Base-by-base conservation (phyloP, 202 grass and related monocot species). In the Zizania palustris region DNA sequence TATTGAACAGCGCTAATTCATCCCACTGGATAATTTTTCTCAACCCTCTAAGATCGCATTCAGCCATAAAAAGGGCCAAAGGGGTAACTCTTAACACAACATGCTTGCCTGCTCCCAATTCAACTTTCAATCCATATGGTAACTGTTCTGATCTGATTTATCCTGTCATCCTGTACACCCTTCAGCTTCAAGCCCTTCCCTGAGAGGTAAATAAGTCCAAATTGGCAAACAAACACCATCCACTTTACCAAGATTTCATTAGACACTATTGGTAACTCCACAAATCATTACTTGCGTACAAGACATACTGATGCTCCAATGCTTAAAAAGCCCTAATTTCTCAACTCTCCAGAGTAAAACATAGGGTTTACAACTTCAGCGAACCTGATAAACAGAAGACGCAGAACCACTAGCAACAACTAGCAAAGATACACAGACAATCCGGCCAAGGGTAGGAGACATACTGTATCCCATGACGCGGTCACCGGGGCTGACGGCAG, bases 381-480 rank as follows among this genome's bases (percentile, higher is more conserved):
- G 51, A 75, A 56, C 73, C 50, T 55, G 40, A 35, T 19, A 77
- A 28, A 28, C 28, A 28, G n/a, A 28, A n/a, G 69, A 18, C 63
- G 37, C 28, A 53, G 10, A 60, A 41, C 12, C 59, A 62, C 55
- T 55, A 69, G 4, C 40, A 59, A 33, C n/a, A 28, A 16, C 35
- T 45, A 39, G 5, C 5, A 11, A 19, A 73, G 7, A 11, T 2
- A 28, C 28, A 28, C 28, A 28, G 28, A 2, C 58, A 3, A 15
- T 19, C 7, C 20, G n/a, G 39, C 63, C 6, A 15, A 53, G 11
- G 55, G 36, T 0, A 69, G 6, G 18, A 67, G 21, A 46, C 85
- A 63, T 83, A 99, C 96, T 99, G 81, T 99, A 99, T 84, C 96
- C 96, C 96, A 99, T 99, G 81, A 96, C 79, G 58, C 87, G 85